Percentiles rank a stretch among this genome's conserved stretches.
Conservation (phyloP, 257 asterid genomes). For the Salvia miltiorrhiza region DNA sequence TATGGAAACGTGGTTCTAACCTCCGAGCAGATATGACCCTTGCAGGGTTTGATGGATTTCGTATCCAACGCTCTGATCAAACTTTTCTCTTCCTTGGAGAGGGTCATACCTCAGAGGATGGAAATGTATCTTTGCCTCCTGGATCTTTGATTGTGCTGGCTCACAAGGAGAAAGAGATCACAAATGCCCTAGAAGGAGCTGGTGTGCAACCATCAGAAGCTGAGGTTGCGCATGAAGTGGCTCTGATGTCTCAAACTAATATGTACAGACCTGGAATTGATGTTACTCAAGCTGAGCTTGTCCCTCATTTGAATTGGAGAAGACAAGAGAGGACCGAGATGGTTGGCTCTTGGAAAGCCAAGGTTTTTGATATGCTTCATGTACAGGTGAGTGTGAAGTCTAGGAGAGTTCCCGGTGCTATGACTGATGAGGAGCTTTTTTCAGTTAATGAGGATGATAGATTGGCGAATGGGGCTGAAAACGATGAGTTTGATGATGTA, state of each 20-base stretch:
- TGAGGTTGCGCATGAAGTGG: constrained; percentile 97
- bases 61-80: constrained; percentile 96
- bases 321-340: constrained; percentile 91
- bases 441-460: constrained; percentile 78
- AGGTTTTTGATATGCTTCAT: constrained; percentile 91
- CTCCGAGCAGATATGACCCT: constrained; percentile 99
- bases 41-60: constrained; percentile 97
- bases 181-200: constrained; percentile 96
- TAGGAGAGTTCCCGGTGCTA: constrained; percentile 99
- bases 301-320: constrained; percentile 95
- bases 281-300: constrained; percentile 96
- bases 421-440: constrained; percentile 96
- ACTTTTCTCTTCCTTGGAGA: constrained; percentile 96
- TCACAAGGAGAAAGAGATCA: constrained; percentile 93
- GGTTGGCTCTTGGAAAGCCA: constrained; percentile 97
- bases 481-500: constrained; percentile 72
- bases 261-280: constrained; percentile 99
- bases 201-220: constrained; percentile 94
- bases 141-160: constrained; percentile 92
- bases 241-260: constrained; percentile 97
- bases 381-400: constrained; percentile 97
- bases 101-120: constrained; percentile 67
- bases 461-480: constrained; percentile 50
- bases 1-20: constrained; percentile 98
- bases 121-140: constrained; percentile 69